Evolutionary conservation across 1,284 basidiomycete species (phyloP).

Genomic region (Thecaphora frezii): DNA sequence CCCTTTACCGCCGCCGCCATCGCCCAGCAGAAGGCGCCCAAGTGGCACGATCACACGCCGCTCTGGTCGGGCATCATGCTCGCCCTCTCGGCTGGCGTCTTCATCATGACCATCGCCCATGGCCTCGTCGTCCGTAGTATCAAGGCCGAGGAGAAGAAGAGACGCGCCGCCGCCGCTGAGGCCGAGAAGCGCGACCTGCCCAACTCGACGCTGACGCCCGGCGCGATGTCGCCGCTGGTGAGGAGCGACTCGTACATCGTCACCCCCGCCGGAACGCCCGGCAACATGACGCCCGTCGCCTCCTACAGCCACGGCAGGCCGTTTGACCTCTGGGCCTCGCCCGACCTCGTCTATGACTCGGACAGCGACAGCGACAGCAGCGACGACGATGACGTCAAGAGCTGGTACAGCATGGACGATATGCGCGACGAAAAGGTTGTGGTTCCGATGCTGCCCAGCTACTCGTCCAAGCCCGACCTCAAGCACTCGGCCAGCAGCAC

Average conservation of each 20-base stretch:
- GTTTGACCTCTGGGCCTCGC: constrained; percentile 28
- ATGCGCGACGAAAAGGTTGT: constrained; percentile 9
- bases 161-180: constrained; percentile 20
- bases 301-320: constrained; percentile 19
- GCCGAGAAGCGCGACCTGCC: constrained; percentile 18
- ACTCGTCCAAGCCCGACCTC: constrained; percentile 8
- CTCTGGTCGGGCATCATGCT: constrained; percentile 30
- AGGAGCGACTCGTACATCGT: background rate
- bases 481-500: constrained; percentile 3
- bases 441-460: constrained; percentile 11
- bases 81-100: constrained; percentile 32
- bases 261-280: constrained; percentile 8
- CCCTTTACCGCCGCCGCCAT: constrained; percentile 28
- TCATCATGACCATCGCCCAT: constrained; percentile 41
- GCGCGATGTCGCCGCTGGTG: constrained; percentile 6
- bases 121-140: constrained; percentile 34
- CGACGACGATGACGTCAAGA: constrained; percentile 23
- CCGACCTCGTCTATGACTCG: constrained; percentile 35
- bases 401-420: constrained; percentile 14
- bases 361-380: constrained; percentile 26
- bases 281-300: constrained; percentile 10
- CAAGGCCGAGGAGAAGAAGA: constrained; percentile 34
- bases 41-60: constrained; percentile 18
- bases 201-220: constrained; percentile 4
- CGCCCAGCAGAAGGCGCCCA: constrained; percentile 11